These are phyloP conservation scores for Tolypocladium sp. DNA, from an alignment of 2,329 filamentous ascomycete genomes.

Conservation along the genomic window DNA sequence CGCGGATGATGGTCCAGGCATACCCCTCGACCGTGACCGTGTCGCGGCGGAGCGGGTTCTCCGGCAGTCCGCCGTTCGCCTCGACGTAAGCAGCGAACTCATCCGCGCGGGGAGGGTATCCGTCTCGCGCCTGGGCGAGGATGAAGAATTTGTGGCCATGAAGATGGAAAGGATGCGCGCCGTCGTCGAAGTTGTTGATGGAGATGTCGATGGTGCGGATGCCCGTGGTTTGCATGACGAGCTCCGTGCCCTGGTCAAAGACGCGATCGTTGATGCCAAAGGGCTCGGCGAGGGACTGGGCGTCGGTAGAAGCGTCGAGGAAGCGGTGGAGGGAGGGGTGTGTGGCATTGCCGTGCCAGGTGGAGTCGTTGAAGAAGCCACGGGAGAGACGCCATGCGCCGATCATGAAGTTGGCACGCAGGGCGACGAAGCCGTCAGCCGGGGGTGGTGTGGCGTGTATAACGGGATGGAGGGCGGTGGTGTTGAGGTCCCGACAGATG, in stretches of 20 bases:
- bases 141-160: constrained; percentile 52
- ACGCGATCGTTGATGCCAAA: constrained; percentile 19
- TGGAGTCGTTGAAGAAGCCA: constrained; percentile 45
- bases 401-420: constrained; percentile 47
- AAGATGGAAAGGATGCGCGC: constrained; percentile 38
- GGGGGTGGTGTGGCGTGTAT: constrained; percentile 23
- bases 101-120: constrained; percentile 21
- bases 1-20: constrained; percentile 44
- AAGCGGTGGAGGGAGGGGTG: constrained; percentile 26
- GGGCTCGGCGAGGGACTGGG: constrained; percentile 3
- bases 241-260: constrained; percentile 21
- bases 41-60: constrained; percentile 26
- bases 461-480: constrained; percentile 31
- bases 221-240: constrained; percentile 40
- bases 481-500: constrained; percentile 44
- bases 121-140: constrained; percentile 18
- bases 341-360: constrained; percentile 31
- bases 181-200: constrained; percentile 51
- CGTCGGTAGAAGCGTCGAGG: constrained; percentile 13
- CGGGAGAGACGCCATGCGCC: constrained; percentile 42
- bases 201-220: constrained; percentile 45
- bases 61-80: constrained; percentile 10
- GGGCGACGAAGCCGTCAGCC: constrained; percentile 29
- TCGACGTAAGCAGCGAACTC: constrained; percentile 15
- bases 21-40: constrained; percentile 44